These are phyloP conservation scores for Pythium insidiosum DNA, from an alignment of 352 stramenopile species.

Conservation along the genomic window DNA sequence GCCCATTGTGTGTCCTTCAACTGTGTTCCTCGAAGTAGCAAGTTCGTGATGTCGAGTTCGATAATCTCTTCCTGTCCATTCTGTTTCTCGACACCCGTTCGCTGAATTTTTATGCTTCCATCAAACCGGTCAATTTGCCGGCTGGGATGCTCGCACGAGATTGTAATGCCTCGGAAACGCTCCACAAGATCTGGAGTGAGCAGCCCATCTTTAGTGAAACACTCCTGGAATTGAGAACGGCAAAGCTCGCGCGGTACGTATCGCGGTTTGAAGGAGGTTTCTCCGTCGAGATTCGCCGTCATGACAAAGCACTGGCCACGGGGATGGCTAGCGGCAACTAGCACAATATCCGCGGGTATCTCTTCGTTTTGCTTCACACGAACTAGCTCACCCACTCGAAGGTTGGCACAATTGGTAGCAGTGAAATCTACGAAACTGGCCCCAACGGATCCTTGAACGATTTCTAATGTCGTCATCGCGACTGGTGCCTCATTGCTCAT, in stretches of 20 bases:
- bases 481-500: no score
- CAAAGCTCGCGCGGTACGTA: no score
- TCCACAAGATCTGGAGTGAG: no score
- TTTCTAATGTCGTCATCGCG: no score
- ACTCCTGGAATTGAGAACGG: no score
- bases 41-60: conserved; percentile 34
- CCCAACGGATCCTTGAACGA: no score
- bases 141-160: conserved; percentile 81
- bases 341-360: conserved; percentile 79
- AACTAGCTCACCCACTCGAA: conserved; percentile 82
- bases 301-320: conserved; percentile 77
- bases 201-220: no score
- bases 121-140: conserved; percentile 89
- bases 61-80: no score
- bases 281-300: conserved; percentile 89
- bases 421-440: conserved; percentile 69
- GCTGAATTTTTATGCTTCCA: no score
- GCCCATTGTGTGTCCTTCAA: conserved; percentile 92
- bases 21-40: conserved; percentile 88
- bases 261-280: conserved; percentile 91
- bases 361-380: conserved; percentile 71
- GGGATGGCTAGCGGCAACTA: conserved; percentile 70
- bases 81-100: no score
- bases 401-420: conserved; percentile 66
- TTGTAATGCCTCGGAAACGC: conserved; percentile 45